Conservation (phyloP, 176 grass and related monocot genomes). For the Carex pumila region DNA sequence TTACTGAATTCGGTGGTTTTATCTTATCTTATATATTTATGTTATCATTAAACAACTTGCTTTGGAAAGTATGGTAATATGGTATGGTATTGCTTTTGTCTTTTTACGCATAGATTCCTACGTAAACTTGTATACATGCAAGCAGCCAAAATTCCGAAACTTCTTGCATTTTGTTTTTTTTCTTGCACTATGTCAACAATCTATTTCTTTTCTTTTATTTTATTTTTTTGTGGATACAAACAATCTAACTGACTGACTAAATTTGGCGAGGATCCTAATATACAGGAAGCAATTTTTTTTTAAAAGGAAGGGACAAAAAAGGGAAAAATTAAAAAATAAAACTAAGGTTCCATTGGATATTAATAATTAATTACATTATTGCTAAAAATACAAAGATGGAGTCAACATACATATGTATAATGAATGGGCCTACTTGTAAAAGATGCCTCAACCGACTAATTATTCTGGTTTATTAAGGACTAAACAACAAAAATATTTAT, state of each 20-base stretch:
- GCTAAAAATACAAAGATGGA: not conserved
- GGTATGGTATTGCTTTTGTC: constrained; percentile 4
- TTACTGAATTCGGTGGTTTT: too few species aligned
- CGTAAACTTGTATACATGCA: constrained; percentile 1
- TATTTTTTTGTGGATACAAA: not conserved
- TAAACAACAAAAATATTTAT: too few species aligned
- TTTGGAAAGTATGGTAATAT: not conserved
- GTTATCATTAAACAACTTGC: not conserved
- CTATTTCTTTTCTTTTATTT: too few species aligned
- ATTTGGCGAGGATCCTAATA: not conserved
- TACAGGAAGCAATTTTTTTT: not conserved
- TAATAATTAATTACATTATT: not conserved
- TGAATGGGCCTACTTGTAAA: not conserved
- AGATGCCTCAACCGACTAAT: not conserved
- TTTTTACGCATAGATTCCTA: constrained; percentile 10
- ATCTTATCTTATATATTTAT: not conserved
- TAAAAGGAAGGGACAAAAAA: not conserved
- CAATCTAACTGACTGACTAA: not conserved
- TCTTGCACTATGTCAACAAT: not conserved
- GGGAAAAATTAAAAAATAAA: not conserved
- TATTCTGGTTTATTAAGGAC: not conserved
- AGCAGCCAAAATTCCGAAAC: constrained; percentile 17
- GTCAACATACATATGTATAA: not conserved
- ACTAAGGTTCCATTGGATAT: not conserved
- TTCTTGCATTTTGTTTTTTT: constrained; percentile 10